Conservation (phyloP, 805 yeast genomes). For the Myxozyma kluyveri region DNA sequence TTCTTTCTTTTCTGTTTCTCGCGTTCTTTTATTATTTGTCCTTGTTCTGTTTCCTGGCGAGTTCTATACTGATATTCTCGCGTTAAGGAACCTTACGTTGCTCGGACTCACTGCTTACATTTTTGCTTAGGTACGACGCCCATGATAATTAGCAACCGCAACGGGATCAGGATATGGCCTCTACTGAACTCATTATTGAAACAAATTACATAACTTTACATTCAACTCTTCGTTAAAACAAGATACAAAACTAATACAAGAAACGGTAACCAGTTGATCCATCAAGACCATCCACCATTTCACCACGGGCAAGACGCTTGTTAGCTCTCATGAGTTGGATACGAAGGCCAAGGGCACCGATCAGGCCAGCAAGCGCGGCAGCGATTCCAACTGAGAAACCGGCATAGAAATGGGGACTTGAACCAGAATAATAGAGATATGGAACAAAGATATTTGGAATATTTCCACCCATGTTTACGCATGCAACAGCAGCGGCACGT, state of each 20-base stretch:
- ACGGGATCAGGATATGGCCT: too few relatives aligned
- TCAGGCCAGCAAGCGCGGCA: conserved; percentile 17
- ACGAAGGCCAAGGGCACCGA: conserved; percentile 1
- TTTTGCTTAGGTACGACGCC: too few relatives aligned
- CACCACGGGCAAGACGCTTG: conserved; percentile 9
- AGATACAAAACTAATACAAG: neutral
- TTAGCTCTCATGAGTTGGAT: conserved; percentile 3
- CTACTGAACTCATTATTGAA: too few relatives aligned
- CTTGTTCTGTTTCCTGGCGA: too few relatives aligned
- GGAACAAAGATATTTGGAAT: conserved; percentile 34
- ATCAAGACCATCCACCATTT: conserved; percentile 16
- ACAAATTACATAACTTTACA: neutral
- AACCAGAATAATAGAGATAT: conserved; percentile 28
- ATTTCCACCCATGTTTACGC: conserved; percentile 46
- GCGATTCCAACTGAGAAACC: conserved; percentile 34
- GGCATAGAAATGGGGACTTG: conserved; percentile 33
- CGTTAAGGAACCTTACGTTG: too few relatives aligned
- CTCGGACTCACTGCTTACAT: too few relatives aligned
- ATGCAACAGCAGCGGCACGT: conserved; percentile 45
- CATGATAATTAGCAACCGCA: too few relatives aligned
- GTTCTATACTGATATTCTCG: too few relatives aligned
- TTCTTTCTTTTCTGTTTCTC: too few relatives aligned
- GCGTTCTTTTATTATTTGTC: too few relatives aligned
- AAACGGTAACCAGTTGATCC: conserved; percentile 20
- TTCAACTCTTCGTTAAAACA: neutral